These are phyloP conservation scores for Kazachstania africana DNA, from an alignment of 805 yeast species.

Conservation along the genomic window DNA sequence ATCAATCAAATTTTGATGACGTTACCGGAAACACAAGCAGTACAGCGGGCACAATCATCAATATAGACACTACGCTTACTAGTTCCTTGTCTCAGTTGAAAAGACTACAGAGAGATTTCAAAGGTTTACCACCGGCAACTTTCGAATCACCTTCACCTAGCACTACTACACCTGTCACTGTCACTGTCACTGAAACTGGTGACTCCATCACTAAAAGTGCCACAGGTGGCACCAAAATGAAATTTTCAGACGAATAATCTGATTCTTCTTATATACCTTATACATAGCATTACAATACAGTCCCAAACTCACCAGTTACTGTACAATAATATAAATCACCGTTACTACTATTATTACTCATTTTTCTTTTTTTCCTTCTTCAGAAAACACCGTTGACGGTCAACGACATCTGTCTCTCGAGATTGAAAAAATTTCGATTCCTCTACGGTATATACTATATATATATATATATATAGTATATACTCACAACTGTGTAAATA, in stretches of 20 bases:
- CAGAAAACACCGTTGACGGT: too few species aligned
- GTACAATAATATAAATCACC: too few species aligned
- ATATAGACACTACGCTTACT: conserved; percentile 19
- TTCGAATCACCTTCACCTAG: conserved; percentile 2
- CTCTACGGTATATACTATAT: too few species aligned
- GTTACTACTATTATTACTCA: too few species aligned
- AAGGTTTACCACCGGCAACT: conserved; percentile 62
- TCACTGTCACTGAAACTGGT: conserved; percentile 4
- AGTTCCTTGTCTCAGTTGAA: conserved; percentile 43
- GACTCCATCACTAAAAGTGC: conserved; percentile 11
- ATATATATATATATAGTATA: too few species aligned
- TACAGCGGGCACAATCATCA: conserved; percentile 8
- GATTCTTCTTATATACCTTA: too few species aligned
- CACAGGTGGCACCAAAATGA: conserved; percentile 22
- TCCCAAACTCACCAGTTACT: too few species aligned
- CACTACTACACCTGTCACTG: conserved; percentile 1
- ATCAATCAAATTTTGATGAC: conserved; percentile 1
- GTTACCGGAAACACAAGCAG: conserved; percentile 3
- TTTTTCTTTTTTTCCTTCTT: too few species aligned
- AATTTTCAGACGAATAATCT: conserved; percentile 16
- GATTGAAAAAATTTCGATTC: too few species aligned
- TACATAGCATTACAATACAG: too few species aligned
- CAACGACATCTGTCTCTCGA: too few species aligned
- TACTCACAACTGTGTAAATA: too few species aligned
- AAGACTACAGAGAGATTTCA: conserved; percentile 64